A percentile compares a stretch with the other conserved stretches of the same genome.
These are phyloP conservation scores for Vaccinium myrtillus DNA, from an alignment of 148 eudicot species.

Conservation along the genomic window DNA sequence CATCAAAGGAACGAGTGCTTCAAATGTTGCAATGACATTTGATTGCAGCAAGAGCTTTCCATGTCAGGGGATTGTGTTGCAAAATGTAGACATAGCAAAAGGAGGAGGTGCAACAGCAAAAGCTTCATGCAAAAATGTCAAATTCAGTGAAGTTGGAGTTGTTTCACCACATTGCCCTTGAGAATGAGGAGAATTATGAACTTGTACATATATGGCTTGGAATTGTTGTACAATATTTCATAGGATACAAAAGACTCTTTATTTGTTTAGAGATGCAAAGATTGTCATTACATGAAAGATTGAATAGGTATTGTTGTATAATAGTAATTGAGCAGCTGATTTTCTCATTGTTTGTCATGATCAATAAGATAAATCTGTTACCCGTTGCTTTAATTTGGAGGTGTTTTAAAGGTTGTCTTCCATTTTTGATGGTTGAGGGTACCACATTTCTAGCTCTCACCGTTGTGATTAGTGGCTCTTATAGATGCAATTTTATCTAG, in stretches of 20 bases:
- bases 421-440: not conserved
- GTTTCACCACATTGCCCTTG: slow-evolving; percentile 51
- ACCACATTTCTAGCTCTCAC: not conserved
- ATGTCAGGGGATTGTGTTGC: slow-evolving; percentile 50
- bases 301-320: not conserved
- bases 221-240: not conserved
- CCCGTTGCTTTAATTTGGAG: not conserved
- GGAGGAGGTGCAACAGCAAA: slow-evolving; percentile 13
- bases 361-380: not conserved
- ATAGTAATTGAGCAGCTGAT: not conserved
- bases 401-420: not conserved
- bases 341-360: not conserved
- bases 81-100: slow-evolving; percentile 30
- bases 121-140: slow-evolving; percentile 62
- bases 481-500: not conserved
- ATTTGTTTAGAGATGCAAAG: not conserved
- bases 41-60: slow-evolving; percentile 57
- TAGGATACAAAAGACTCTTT: not conserved
- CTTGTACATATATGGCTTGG: not conserved
- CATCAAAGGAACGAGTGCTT: slow-evolving; percentile 66
- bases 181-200: not conserved
- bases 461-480: not conserved
- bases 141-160: slow-evolving; percentile 24
- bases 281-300: not conserved
- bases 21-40: slow-evolving; percentile 42